phyloP scores from a whole-genome alignment of 164 flowering plant species.

The Tetracentron sinense region DNA sequence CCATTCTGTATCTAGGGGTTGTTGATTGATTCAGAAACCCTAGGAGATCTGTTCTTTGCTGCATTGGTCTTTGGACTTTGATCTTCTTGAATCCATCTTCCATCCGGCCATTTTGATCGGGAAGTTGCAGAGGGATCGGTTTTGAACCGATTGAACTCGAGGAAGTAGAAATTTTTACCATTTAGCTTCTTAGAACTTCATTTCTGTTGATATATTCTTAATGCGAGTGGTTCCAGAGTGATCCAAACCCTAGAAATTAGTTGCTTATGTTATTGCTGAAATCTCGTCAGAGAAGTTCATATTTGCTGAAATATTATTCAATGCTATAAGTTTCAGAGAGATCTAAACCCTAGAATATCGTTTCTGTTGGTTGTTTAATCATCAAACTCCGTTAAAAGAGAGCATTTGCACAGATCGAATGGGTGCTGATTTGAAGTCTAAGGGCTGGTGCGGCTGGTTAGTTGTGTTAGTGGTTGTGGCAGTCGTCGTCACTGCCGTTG shows the following conservation, averaged over 20 bases:
- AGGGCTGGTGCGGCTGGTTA: conserved; percentile 60
- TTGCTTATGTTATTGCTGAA: background rate
- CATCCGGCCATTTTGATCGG: no score
- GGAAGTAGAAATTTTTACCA: background rate
- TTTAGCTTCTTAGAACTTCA: background rate
- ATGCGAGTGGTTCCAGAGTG: background rate
- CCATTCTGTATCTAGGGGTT: background rate
- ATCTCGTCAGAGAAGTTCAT: no score
- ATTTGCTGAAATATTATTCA: no score
- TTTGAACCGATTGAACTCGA: background rate
- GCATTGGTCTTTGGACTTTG: background rate
- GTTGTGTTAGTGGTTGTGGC: conserved; percentile 44
- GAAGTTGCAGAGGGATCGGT: background rate
- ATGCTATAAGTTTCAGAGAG: no score
- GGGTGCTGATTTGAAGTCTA: conserved; percentile 43
- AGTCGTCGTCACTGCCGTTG: conserved; percentile 40
- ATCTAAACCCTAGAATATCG: no score
- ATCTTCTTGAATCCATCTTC: background rate
- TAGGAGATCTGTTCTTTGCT: background rate
- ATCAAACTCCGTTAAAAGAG: background rate
- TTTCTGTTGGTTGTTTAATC: background rate
- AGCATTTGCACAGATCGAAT: conserved; percentile 13
- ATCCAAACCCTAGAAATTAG: conserved; percentile 5
- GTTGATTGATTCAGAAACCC: background rate
- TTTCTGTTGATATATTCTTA: background rate